Conservation (phyloP, 768 basidiomycete species). For the Chiua virens region DNA sequence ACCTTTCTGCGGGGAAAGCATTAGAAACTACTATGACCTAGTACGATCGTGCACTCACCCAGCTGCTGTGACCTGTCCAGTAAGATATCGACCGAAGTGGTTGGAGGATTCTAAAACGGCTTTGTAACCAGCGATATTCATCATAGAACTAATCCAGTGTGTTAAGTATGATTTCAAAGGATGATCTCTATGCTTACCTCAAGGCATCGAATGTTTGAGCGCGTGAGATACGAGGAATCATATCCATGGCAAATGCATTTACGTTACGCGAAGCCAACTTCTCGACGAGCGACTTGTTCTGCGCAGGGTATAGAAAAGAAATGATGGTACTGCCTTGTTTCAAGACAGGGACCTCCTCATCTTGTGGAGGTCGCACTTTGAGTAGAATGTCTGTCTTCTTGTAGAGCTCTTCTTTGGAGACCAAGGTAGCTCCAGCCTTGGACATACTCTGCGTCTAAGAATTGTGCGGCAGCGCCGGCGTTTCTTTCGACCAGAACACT, state of each 20-base stretch:
- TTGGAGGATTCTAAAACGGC: constrained; percentile 90
- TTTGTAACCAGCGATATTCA: constrained; percentile 93
- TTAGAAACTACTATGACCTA: constrained; percentile 8
- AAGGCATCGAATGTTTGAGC: constrained; percentile 90
- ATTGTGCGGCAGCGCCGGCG: constrained; percentile 73
- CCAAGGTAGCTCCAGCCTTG: constrained; percentile 76
- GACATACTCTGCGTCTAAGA: constrained; percentile 78
- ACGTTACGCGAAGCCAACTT: constrained; percentile 62
- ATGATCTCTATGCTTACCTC: constrained; percentile 46
- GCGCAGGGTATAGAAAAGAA: constrained; percentile 80
- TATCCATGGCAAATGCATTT: constrained; percentile 86
- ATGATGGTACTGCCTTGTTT: constrained; percentile 79
- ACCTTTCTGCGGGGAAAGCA: constrained; percentile 41
- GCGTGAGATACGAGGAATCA: constrained; percentile 88
- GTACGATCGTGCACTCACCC: constrained; percentile 51
- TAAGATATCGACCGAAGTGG: constrained; percentile 85
- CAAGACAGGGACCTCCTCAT: constrained; percentile 59
- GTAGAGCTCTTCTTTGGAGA: constrained; percentile 71
- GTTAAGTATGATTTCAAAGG: not conserved
- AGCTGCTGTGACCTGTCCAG: constrained; percentile 89
- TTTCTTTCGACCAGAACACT: constrained; percentile 71
- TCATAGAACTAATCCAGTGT: constrained; percentile 66
- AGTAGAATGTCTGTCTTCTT: constrained; percentile 72
- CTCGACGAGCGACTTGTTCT: constrained; percentile 76
- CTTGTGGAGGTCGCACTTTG: constrained; percentile 79